Evolutionary conservation across 208 protist species (phyloP).

Genomic region (Jaenimonas drosophilae): DNA sequence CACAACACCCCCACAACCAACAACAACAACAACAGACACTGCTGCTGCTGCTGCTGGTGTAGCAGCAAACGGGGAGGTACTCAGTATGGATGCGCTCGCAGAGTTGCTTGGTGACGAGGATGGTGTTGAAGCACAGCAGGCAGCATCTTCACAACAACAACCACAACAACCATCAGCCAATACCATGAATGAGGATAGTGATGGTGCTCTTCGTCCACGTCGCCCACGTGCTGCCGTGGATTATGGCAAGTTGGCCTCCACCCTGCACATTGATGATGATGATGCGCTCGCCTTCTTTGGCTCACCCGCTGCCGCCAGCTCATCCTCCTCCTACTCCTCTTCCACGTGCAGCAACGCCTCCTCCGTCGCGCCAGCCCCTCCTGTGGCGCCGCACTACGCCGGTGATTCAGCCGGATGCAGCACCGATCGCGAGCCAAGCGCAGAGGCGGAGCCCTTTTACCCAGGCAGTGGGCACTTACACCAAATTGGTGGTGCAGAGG

Average conservation of each 20-base stretch:
- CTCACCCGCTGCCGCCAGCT: conserved; percentile 2
- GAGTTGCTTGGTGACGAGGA: conserved; percentile 5
- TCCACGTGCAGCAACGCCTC: conserved; percentile 6
- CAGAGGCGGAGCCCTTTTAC: conserved; percentile 68
- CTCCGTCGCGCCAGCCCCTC: not conserved
- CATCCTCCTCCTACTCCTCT: conserved; percentile 8
- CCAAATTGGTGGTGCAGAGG: conserved; percentile 41
- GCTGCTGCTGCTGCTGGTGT: too few species aligned
- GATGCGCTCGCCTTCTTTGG: conserved; percentile 49
- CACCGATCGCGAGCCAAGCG: conserved; percentile 20
- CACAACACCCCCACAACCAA: not conserved
- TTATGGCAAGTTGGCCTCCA: conserved; percentile 47
- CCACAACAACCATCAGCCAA: not conserved
- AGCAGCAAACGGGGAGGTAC: not conserved
- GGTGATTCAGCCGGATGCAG: conserved; percentile 48
- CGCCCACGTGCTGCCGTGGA: conserved; percentile 31
- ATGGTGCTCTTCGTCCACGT: not conserved
- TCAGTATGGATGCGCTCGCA: conserved; percentile 11
- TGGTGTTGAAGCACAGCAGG: not conserved
- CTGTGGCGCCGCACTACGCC: conserved; percentile 4
- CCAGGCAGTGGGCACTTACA: conserved; percentile 84
- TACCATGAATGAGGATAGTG: not conserved
- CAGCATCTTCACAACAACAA: too few species aligned
- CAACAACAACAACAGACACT: too few species aligned
- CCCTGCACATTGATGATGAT: conserved; percentile 29